Evolutionary conservation across 164 flowering plant genomes (phyloP).

Genomic region (Magnolia changhungtana): DNA sequence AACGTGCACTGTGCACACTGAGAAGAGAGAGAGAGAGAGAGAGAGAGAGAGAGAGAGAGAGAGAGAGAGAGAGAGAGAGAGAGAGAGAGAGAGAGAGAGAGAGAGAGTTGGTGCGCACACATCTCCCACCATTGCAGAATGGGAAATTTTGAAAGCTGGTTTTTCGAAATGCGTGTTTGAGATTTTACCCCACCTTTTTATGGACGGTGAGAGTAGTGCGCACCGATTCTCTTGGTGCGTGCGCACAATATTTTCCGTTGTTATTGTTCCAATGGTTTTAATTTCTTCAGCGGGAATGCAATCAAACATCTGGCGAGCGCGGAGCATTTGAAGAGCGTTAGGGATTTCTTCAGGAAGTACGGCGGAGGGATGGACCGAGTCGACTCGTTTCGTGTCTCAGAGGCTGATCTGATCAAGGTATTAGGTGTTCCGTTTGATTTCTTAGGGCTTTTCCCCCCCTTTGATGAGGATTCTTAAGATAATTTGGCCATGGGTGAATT

Average conservation of each 20-base stretch:
- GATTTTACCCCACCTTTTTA: too few species aligned
- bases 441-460: neutral
- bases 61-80: slow-evolving; percentile 4
- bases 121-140: too few species aligned
- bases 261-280: neutral
- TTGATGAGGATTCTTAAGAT: neutral
- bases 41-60: slow-evolving; percentile 7
- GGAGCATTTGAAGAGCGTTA: slow-evolving; percentile 67
- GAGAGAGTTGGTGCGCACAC: neutral
- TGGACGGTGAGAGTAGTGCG: too few species aligned
- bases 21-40: slow-evolving; percentile 7
- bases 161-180: too few species aligned
- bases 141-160: too few species aligned
- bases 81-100: slow-evolving; percentile 2
- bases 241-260: neutral
- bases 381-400: slow-evolving; percentile 50
- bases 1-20: neutral
- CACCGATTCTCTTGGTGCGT: too few species aligned
- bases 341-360: slow-evolving; percentile 65
- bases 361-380: slow-evolving; percentile 64
- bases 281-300: slow-evolving; percentile 50
- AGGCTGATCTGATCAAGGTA: slow-evolving; percentile 65
- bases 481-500: neutral
- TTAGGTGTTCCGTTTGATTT: neutral
- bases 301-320: slow-evolving; percentile 66